Conservation (phyloP, 73 alveolate genomes). For the Paramecium primaurelia region DNA sequence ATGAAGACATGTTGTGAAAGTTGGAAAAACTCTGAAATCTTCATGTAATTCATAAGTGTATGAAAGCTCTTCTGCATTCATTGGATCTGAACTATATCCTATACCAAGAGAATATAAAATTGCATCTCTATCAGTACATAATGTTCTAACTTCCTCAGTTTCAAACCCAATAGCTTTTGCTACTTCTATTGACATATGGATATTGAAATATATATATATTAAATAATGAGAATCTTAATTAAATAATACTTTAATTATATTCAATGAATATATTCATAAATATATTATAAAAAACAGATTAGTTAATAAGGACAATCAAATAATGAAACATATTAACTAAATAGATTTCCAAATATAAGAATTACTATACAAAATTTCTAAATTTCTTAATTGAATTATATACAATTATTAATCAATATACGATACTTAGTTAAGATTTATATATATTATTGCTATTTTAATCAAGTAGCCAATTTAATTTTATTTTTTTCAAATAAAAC, state of each 20-base stretch:
- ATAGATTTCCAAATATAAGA: too few relatives aligned
- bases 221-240: not conserved
- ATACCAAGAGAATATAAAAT: slow-evolving; percentile 74
- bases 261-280: not conserved
- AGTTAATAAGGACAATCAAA: not conserved
- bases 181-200: slow-evolving; percentile 50
- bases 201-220: not conserved
- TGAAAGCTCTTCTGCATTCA: slow-evolving; percentile 69
- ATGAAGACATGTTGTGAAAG: slow-evolving; percentile 73
- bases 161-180: slow-evolving; percentile 62
- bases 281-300: not conserved
- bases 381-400: too few relatives aligned
- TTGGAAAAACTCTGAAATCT: slow-evolving; percentile 72
- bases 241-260: not conserved
- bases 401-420: too few relatives aligned
- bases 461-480: too few relatives aligned
- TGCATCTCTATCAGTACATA: slow-evolving; percentile 52
- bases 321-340: too few relatives aligned
- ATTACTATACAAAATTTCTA: too few relatives aligned
- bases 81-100: slow-evolving; percentile 78
- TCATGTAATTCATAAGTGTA: slow-evolving; percentile 81
- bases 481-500: too few relatives aligned
- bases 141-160: slow-evolving; percentile 6
- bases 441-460: too few relatives aligned
- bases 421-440: too few relatives aligned